Conservation (phyloP, 164 flowering plant genomes). For the Akebia trifoliata region DNA sequence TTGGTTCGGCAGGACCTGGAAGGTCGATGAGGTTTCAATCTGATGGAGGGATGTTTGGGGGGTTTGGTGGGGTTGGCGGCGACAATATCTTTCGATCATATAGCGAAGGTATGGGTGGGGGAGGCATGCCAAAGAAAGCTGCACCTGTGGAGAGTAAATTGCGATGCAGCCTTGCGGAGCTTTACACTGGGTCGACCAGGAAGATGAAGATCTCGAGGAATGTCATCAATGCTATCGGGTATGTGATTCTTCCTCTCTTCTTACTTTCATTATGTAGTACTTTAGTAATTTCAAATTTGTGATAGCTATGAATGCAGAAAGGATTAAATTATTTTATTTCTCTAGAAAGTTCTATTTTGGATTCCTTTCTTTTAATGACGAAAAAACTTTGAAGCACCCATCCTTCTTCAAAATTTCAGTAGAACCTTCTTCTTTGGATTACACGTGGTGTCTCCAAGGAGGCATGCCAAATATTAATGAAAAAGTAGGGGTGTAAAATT, state of each 20-base stretch:
- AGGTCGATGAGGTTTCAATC: constrained; percentile 26
- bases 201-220: constrained; percentile 63
- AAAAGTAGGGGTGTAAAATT: no score
- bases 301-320: no score
- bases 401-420: no score
- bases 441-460: no score
- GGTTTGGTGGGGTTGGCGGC: constrained; percentile 15
- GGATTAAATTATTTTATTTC: no score
- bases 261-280: neutral
- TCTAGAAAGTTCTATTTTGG: no score
- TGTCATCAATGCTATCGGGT: constrained; percentile 31
- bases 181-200: constrained; percentile 57
- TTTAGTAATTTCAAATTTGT: no score
- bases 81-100: constrained; percentile 21
- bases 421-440: no score
- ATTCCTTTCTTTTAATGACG: no score
- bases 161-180: constrained; percentile 57
- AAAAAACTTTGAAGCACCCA: no score
- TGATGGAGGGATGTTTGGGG: constrained; percentile 26
- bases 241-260: constrained; percentile 1
- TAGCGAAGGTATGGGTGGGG: constrained; percentile 20
- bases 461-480: no score
- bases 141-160: constrained; percentile 47
- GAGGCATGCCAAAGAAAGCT: constrained; percentile 29
- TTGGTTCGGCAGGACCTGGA: constrained; percentile 22